Percentiles rank a stretch among this genome's conserved stretches.
phyloP scores from a whole-genome alignment of 805 yeast genomes.

The Hagleromyces aurorensis region DNA sequence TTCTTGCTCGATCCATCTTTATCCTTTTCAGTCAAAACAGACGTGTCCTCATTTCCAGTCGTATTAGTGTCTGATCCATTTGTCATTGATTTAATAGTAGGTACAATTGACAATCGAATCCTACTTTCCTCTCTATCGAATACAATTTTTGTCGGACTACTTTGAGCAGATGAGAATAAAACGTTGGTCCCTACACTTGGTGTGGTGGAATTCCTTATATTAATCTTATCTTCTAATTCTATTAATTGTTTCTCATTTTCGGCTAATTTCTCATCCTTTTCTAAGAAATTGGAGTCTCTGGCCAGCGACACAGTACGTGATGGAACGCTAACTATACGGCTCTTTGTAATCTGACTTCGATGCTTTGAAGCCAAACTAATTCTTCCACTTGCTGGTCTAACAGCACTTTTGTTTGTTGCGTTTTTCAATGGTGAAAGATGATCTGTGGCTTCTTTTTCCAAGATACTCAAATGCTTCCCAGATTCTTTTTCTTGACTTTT shows the following conservation, averaged over 20 bases:
- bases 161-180: conserved; percentile 16
- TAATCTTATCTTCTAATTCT: conserved; percentile 10
- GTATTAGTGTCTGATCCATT: conserved; percentile 19
- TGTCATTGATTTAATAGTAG: conserved; percentile 26
- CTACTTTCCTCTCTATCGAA: conserved; percentile 5
- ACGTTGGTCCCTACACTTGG: conserved; percentile 21
- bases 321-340: too few relatives aligned
- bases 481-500: conserved; percentile 1
- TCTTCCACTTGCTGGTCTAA: conserved; percentile 29
- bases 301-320: too few relatives aligned
- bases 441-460: conserved; percentile 1
- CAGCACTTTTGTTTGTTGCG: conserved; percentile 10
- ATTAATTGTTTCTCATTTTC: conserved; percentile 16
- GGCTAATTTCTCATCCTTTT: conserved; percentile 16
- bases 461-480: background rate
- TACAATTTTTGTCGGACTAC: conserved; percentile 16
- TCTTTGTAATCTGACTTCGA: too few relatives aligned
- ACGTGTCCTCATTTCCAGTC: conserved; percentile 8
- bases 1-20: too few relatives aligned
- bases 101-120: conserved; percentile 18
- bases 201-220: conserved; percentile 7
- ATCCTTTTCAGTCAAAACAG: conserved; percentile 5
- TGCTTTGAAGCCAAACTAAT: conserved; percentile 22
- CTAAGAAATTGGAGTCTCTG: conserved; percentile 10
- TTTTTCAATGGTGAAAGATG: too few relatives aligned